phyloP scores from a whole-genome alignment of 108 stramenopile genomes.

The Licmophora abbreviata region DNA sequence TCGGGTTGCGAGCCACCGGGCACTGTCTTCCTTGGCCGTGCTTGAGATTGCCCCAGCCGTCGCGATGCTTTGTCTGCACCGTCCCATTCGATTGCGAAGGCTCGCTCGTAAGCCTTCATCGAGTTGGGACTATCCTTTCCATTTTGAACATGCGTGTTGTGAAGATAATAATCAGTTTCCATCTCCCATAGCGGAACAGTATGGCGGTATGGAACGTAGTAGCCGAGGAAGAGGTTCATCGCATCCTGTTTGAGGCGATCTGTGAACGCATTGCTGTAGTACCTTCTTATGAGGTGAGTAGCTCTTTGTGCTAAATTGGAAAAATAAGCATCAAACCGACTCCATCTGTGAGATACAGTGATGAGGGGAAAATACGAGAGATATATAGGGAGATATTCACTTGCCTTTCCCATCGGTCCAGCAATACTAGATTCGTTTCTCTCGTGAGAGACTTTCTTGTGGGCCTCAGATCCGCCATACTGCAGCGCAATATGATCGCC shows the following conservation, averaged over 20 bases:
- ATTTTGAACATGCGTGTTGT: constrained; percentile 72
- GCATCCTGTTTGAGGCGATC: constrained; percentile 96
- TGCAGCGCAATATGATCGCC: constrained; percentile 96
- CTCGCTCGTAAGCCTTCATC: constrained; percentile 58
- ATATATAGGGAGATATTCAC: constrained; percentile 89
- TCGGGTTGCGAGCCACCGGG: not conserved
- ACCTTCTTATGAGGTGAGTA: constrained; percentile 93
- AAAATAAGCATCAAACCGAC: too few species aligned
- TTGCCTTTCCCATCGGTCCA: constrained; percentile 85
- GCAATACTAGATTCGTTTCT: constrained; percentile 54
- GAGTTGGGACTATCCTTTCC: constrained; percentile 50
- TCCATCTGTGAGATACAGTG: too few species aligned
- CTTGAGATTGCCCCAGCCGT: constrained; percentile 1
- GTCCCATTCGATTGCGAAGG: constrained; percentile 62
- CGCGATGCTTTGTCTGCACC: constrained; percentile 16
- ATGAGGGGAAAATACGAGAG: too few species aligned
- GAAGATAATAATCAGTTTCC: constrained; percentile 84
- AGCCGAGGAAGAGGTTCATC: constrained; percentile 96
- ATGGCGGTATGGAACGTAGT: constrained; percentile 71
- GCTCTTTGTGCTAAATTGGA: too few species aligned
- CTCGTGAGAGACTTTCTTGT: constrained; percentile 86
- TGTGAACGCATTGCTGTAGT: constrained; percentile 97
- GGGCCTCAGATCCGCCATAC: constrained; percentile 98
- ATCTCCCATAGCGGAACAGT: constrained; percentile 82
- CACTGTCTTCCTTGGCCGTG: not conserved